Base-by-base conservation (phyloP, 768 basidiomycete genomes). In the Favolaschia claudopus region DNA sequence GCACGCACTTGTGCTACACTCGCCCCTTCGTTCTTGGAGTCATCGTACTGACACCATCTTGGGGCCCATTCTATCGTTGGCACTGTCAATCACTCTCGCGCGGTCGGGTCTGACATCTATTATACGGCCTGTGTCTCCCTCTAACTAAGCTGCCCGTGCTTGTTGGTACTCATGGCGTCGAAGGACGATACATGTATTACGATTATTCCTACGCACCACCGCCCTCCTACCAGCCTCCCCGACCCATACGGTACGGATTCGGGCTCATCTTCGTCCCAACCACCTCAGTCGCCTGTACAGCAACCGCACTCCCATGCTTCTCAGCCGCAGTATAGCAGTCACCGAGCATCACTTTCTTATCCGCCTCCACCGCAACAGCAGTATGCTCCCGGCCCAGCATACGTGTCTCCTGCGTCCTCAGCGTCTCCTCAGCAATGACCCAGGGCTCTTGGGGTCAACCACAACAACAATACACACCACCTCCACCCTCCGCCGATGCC, bases 131-230 rank as follows among this genome's bases (percentile, higher is more conserved):
- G 19, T 20, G n/a, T 29, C 40, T 22, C 28, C n/a, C 14, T 55
- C 5, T 36, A 34, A 29, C 27, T 42, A 25, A 40, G 39, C 45
- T 49, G 15, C 40, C 32, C 20, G 27, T 34, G 25, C 34, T 47
- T 22, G 14, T 46, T 36, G 44, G 10, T 22, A 29, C 39, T 15
- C 58, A 64, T 64, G 63, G 44, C 63, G 22, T 60, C 46, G 63
- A 64, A 37, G 58, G 63, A 43, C 44, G 58, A 52, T 64, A 64
- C 51, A 36, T 58, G 55, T 64, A 64, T 50, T 60, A 64, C 45
- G 49, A 56, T 12, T 57, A 60, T 48, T 39, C 63, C 24, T 64
- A 64, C 55, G 53, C 43, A 33, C 33, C 58, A 25, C 49, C 29
- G 31, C 43, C 54, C 25, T 56, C 58, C 33, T 64, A 64, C 58